Base-by-base conservation (phyloP, 148 eudicot species). In the Rhododendron kiyosumense region DNA sequence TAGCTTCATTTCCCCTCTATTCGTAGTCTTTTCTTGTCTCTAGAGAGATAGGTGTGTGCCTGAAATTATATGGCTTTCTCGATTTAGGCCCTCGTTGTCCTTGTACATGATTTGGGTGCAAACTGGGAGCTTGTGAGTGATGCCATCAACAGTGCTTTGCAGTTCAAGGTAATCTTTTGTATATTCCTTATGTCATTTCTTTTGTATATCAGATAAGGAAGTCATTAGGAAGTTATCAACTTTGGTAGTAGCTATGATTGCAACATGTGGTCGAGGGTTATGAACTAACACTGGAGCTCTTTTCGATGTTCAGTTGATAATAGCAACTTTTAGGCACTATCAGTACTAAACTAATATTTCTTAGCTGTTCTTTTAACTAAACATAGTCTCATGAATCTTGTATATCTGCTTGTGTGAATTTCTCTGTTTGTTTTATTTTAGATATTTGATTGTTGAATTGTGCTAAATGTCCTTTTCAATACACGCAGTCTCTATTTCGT, bases 81-180 rank as follows among this genome's bases (percentile, higher is more conserved):
- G 18, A 87, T 85, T 83, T 88, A 97, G 99, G 98, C 98, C 32
- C 99, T 97, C 89, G 93, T 97, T 86, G 99, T 97, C 86, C 98
- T 97, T 69, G 99, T 93, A 24, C 99, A 97, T 91, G 99, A 97
- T 90, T 88, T 97, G 93, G 99, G 99, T 88, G 98, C 99, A 81
- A 95, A 97, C 83, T 97, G 99, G 99, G 98, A 95, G 94, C 94
- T 97, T 88, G 92, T 97, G 65, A 95, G 98, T 89, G 98, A 97
- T 92, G 98, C 96, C 80, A 90, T 95, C 51, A 97, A 95, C 91
- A 92, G 92, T 89, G 94, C 94, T 84, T 89, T 95, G 91, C 98
- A 92, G 83, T 93, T 93, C 88, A 97, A 97, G 98, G 98, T 95
- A 87, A 38, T 38, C 32, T 32, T 54, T 24, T 9, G 18, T 81